Evolutionary conservation across 768 basidiomycete species (phyloP).

Genomic region (Kwoniella bestiolae): DNA sequence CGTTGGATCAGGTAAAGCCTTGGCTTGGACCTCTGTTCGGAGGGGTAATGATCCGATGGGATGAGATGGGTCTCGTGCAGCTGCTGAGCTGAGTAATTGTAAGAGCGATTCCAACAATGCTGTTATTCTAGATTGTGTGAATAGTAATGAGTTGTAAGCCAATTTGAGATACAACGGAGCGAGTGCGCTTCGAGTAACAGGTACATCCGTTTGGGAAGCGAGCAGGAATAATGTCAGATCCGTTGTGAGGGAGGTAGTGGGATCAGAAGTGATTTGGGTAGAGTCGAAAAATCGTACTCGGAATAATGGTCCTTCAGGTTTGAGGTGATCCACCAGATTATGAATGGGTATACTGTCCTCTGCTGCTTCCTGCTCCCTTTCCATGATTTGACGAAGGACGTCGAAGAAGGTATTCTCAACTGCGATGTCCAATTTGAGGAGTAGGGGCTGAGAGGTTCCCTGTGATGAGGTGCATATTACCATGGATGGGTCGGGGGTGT

Average conservation of each 20-base stretch:
- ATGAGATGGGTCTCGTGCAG: conserved; percentile 68
- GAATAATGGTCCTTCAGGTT: conserved; percentile 66
- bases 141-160: conserved; percentile 92
- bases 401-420: conserved; percentile 87
- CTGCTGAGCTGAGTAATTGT: conserved; percentile 64
- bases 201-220: conserved; percentile 63
- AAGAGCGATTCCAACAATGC: conserved; percentile 85
- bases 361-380: conserved; percentile 80
- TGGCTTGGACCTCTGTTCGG: conserved; percentile 71
- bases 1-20: conserved; percentile 76
- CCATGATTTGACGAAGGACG: conserved; percentile 81
- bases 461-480: conserved; percentile 79
- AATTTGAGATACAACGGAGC: conserved; percentile 76
- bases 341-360: conserved; percentile 81
- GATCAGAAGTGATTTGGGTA: conserved; percentile 41
- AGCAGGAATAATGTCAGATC: conserved; percentile 86
- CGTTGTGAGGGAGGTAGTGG: conserved; percentile 75
- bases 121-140: conserved; percentile 75
- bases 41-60: conserved; percentile 80
- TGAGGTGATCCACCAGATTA: conserved; percentile 69
- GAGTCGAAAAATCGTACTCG: conserved; percentile 94
- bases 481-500: conserved; percentile 93
- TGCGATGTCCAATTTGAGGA: conserved; percentile 80
- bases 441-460: conserved; percentile 72
- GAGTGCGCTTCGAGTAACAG: conserved; percentile 66